A percentile compares a stretch with the other conserved stretches of the same genome.
Conservation (phyloP, 179 eudicot genomes). For the Heliamphora pulchella region DNA sequence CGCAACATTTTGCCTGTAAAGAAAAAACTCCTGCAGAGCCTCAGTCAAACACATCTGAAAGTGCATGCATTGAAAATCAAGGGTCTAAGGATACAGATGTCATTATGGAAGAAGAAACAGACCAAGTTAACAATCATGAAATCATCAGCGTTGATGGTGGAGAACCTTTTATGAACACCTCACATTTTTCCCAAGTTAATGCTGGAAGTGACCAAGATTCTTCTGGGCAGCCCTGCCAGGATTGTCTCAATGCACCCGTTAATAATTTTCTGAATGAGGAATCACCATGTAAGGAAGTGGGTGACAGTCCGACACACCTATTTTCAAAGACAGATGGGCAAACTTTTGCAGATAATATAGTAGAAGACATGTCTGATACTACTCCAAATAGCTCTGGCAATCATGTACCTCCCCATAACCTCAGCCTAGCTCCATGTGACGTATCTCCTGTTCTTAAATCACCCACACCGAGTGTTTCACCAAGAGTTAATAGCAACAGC, state of each 20-base stretch:
- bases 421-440: constrained; percentile 34
- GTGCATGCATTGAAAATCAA: constrained; percentile 25
- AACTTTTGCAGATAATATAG: constrained; percentile 10
- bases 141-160: constrained; percentile 10
- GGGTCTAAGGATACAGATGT: constrained; percentile 54
- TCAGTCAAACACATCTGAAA: constrained; percentile 16
- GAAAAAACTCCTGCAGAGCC: constrained; percentile 14
- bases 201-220: neutral
- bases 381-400: constrained; percentile 26
- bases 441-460: constrained; percentile 56
- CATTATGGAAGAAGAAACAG: constrained; percentile 67
- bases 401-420: constrained; percentile 27
- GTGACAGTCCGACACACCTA: constrained; percentile 16
- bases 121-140: constrained; percentile 36
- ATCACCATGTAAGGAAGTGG: constrained; percentile 22
- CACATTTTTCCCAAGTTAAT: constrained; percentile 9
- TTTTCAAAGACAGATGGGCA: constrained; percentile 16
- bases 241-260: constrained; percentile 8
- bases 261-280: constrained; percentile 20
- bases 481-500: constrained; percentile 42
- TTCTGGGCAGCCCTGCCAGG: constrained; percentile 10
- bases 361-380: constrained; percentile 18
- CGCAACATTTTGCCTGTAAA: constrained; percentile 14
- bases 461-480: constrained; percentile 77
- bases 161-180: constrained; percentile 14